Conservation (phyloP, 2,329 filamentous ascomycete species). For the Emericellopsis cladophorae region DNA sequence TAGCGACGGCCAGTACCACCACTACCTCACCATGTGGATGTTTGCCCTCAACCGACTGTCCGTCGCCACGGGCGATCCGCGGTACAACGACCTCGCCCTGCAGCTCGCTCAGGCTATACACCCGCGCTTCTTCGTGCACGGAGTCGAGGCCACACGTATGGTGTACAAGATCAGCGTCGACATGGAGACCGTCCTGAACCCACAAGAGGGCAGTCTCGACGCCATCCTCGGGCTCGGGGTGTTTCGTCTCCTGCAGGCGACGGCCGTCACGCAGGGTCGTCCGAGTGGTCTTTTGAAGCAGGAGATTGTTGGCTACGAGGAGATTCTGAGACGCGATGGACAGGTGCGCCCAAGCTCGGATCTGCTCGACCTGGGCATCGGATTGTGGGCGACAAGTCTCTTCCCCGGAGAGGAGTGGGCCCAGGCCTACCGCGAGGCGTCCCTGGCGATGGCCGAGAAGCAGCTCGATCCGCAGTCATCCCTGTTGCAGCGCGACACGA, state of each 20-base stretch:
- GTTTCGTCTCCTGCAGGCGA: conserved; percentile 31
- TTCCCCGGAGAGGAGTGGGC: conserved; percentile 36
- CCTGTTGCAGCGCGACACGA: conserved; percentile 10
- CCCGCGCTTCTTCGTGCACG: conserved; percentile 30
- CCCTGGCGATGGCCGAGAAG: conserved; percentile 12
- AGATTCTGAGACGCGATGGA: conserved; percentile 30
- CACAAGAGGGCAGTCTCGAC: conserved; percentile 41
- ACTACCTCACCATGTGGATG: conserved; percentile 51
- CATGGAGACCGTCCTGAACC: conserved; percentile 30
- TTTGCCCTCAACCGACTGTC: conserved; percentile 44
- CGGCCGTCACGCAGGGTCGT: conserved; percentile 14
- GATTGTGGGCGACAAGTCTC: conserved; percentile 43
- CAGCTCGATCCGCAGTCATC: conserved; percentile 8
- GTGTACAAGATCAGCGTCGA: conserved; percentile 45
- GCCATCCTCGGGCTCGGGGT: conserved; percentile 40
- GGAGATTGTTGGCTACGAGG: conserved; percentile 39
- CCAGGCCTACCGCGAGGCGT: conserved; percentile 15
- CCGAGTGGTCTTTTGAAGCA: conserved; percentile 20
- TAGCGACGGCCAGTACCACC: conserved; percentile 47
- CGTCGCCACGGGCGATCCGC: conserved; percentile 27
- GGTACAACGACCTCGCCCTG: conserved; percentile 37
- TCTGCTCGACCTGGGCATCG: conserved; percentile 46
- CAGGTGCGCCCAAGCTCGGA: conserved; percentile 31
- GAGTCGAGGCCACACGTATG: conserved; percentile 17
- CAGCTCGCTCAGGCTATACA: conserved; percentile 39